Evolutionary conservation across 441 rosid genomes (phyloP).

Genomic region (Populus trichocarpa): DNA sequence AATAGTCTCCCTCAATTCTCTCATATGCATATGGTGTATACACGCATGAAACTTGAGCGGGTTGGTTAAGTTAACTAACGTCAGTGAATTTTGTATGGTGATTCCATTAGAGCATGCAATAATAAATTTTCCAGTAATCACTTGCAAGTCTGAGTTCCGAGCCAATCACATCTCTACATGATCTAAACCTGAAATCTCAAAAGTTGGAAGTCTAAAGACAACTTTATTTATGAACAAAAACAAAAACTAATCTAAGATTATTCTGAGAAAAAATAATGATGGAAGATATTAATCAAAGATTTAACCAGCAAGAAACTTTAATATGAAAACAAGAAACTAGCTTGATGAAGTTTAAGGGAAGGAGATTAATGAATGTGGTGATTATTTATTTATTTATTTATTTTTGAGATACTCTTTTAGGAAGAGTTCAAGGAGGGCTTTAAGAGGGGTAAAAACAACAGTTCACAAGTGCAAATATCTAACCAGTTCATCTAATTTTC

Average conservation of each 20-base stretch:
- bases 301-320: background rate
- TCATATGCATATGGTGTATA: background rate
- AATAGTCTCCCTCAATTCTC: slow-evolving; percentile 9
- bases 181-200: background rate
- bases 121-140: background rate
- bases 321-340: background rate
- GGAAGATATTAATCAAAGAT: background rate
- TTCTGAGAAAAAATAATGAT: no score
- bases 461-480: background rate
- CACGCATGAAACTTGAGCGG: background rate
- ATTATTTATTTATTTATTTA: no score
- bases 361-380: background rate
- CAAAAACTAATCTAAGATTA: no score
- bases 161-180: background rate
- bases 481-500: background rate
- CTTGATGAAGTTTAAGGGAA: background rate
- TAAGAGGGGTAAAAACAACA: background rate
- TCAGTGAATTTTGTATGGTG: slow-evolving; percentile 13
- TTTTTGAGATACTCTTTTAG: no score
- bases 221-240: background rate
- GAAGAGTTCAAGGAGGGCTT: background rate
- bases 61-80: background rate
- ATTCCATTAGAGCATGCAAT: background rate
- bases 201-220: background rate
- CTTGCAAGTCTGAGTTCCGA: background rate